phyloP scores from a whole-genome alignment of 2,329 filamentous ascomycete genomes.

The Xylariaceae sp. region DNA sequence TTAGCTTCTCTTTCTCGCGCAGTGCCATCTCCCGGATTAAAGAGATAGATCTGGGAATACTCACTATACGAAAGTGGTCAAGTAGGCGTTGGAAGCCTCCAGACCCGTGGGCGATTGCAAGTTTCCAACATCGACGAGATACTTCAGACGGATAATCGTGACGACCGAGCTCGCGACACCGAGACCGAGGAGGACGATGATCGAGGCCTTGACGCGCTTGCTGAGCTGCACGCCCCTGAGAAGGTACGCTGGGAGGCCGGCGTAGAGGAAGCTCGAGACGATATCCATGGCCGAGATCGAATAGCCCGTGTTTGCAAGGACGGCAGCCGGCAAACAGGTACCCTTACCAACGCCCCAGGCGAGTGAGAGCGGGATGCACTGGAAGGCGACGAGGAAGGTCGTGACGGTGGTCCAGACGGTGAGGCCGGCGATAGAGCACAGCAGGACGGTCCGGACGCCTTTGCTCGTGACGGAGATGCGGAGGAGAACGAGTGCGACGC shows the following conservation, averaged over 20 bases:
- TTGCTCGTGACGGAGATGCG: constrained; percentile 21
- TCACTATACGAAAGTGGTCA: constrained; percentile 23
- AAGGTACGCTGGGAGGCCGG: constrained; percentile 15
- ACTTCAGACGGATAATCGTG: constrained; percentile 21
- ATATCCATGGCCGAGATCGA: constrained; percentile 24
- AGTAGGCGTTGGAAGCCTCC: constrained; percentile 21
- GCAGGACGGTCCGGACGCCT: constrained; percentile 13
- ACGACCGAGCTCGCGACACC: constrained; percentile 21
- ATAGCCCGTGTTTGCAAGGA: constrained; percentile 21
- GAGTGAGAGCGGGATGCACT: constrained; percentile 17
- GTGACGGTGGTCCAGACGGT: constrained; percentile 20
- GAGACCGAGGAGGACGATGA: constrained; percentile 18
- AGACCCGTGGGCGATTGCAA: constrained; percentile 15
- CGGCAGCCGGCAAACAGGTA: constrained; percentile 14
- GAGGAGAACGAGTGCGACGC: constrained; percentile 19
- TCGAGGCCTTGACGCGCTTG: constrained; percentile 15
- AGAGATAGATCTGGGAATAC: background rate
- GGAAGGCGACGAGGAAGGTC: constrained; percentile 18
- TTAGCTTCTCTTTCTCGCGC: constrained; percentile 3
- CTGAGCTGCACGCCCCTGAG: constrained; percentile 20
- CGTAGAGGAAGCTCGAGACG: constrained; percentile 19
- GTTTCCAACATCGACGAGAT: constrained; percentile 18
- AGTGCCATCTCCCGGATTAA: background rate
- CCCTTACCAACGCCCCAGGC: constrained; percentile 20
- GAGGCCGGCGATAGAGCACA: constrained; percentile 14